A percentile compares a stretch with the other conserved stretches of the same genome.
phyloP scores from a whole-genome alignment of 352 stramenopile genomes.

The Phytophthora sansomeana region DNA sequence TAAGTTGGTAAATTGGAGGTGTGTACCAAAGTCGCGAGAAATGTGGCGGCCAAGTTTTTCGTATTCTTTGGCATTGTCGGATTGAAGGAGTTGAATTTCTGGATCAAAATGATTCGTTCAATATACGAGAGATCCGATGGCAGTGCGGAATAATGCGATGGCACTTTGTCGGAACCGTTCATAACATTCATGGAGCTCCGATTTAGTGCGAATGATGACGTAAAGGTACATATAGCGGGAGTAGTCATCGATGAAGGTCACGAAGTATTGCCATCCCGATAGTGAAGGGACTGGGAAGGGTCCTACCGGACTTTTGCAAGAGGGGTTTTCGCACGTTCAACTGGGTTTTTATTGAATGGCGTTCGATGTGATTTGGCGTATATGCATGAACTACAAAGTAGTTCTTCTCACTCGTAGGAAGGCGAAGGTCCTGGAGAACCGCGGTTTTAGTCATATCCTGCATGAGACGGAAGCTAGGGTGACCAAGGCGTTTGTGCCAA shows the following conservation, averaged over 20 bases:
- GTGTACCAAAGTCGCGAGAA: constrained; percentile 5
- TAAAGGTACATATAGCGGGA: constrained; percentile 1
- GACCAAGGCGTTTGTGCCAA: constrained; percentile 7
- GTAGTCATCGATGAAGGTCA: constrained; percentile 5
- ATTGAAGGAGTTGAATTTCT: background rate
- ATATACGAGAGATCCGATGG: background rate
- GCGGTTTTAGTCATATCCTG: constrained; percentile 3
- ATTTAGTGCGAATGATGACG: constrained; percentile 8
- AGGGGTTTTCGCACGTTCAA: constrained; percentile 21
- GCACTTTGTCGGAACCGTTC: background rate
- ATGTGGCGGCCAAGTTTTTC: background rate
- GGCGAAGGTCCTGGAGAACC: background rate
- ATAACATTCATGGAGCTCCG: constrained; percentile 1
- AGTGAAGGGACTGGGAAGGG: constrained; percentile 17
- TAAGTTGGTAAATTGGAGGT: constrained; percentile 25
- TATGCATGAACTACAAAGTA: constrained; percentile 20
- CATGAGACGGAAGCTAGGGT: constrained; percentile 3
- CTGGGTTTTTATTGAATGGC: constrained; percentile 28
- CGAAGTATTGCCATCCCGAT: constrained; percentile 8
- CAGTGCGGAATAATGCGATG: background rate
- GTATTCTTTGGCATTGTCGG: background rate
- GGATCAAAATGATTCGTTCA: background rate
- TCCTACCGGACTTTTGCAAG: constrained; percentile 19
- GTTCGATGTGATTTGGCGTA: constrained; percentile 23
- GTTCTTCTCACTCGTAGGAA: background rate